Evolutionary conservation across 2,329 filamentous ascomycete genomes (phyloP).

Genomic region (Rasamsonia emersonii): DNA sequence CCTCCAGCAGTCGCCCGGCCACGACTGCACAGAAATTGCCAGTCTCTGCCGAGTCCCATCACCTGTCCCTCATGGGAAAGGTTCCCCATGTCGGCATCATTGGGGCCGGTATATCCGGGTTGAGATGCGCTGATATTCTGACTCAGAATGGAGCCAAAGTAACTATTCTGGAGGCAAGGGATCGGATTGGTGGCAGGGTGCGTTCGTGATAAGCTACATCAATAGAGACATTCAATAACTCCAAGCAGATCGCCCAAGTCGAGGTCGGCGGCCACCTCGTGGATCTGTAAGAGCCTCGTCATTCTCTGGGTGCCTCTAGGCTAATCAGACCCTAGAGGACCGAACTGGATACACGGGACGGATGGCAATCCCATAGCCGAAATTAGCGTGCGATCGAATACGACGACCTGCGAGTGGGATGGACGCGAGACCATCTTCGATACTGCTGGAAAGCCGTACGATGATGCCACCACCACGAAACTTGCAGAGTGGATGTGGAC

Average conservation of each 20-base stretch:
- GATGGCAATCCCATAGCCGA: constrained; percentile 50
- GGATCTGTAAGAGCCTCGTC: constrained; percentile 42
- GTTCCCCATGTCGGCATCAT: constrained; percentile 49
- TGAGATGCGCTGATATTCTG: constrained; percentile 52
- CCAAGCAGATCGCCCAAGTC: constrained; percentile 41
- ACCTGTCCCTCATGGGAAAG: constrained; percentile 23
- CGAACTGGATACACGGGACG: constrained; percentile 59
- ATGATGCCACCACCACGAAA: constrained; percentile 22
- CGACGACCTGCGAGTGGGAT: constrained; percentile 43
- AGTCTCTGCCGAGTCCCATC: constrained; percentile 6
- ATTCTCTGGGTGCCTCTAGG: not conserved
- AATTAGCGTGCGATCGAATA: constrained; percentile 47
- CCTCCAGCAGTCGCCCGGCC: constrained; percentile 4
- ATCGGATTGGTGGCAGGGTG: constrained; percentile 52
- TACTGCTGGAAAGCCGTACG: constrained; percentile 35
- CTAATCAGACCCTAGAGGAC: constrained; percentile 38
- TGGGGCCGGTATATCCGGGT: constrained; percentile 52
- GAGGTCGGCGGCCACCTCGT: constrained; percentile 42
- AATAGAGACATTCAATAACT: constrained; percentile 5
- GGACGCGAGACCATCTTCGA: constrained; percentile 44
- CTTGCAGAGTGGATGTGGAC: constrained; percentile 45
- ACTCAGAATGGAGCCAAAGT: constrained; percentile 47
- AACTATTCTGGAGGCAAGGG: constrained; percentile 52
- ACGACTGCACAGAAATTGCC: constrained; percentile 9
- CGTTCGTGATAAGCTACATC: constrained; percentile 9